phyloP scores from a whole-genome alignment of 257 asterid genomes.

The Capsicum chinense region DNA sequence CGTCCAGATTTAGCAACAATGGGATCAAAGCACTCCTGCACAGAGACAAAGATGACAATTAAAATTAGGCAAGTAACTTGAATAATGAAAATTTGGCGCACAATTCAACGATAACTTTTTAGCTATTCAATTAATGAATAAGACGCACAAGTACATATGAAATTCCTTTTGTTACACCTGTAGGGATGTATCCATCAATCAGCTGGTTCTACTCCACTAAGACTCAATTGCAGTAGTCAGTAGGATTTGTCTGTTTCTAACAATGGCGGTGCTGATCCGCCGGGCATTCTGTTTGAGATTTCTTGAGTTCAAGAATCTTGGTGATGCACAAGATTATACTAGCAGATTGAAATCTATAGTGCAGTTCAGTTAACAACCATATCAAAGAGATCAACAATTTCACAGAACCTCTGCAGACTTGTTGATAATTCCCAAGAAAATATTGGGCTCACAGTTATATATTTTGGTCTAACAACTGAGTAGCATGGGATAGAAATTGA shows the following conservation, averaged over 20 bases:
- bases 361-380: not conserved
- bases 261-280: not conserved
- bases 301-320: not conserved
- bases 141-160: constrained; percentile 1
- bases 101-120: not conserved
- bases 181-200: not conserved
- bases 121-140: not conserved
- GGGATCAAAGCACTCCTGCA: constrained; percentile 98
- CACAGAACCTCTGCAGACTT: not conserved
- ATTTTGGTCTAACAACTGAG: not conserved
- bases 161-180: not conserved
- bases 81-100: not conserved
- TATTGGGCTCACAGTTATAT: not conserved
- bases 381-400: not conserved
- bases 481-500: not conserved
- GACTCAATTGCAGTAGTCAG: not conserved
- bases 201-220: not conserved
- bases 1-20: constrained; percentile 93
- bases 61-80: not conserved
- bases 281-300: constrained; percentile 3
- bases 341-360: not conserved
- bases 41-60: constrained; percentile 30
- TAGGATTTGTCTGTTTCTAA: constrained; percentile 10
- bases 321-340: constrained; percentile 7
- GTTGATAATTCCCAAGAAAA: not conserved